These are phyloP conservation scores for Trichoderma sp. DNA, from an alignment of 2,329 filamentous ascomycete genomes.

Conservation along the genomic window DNA sequence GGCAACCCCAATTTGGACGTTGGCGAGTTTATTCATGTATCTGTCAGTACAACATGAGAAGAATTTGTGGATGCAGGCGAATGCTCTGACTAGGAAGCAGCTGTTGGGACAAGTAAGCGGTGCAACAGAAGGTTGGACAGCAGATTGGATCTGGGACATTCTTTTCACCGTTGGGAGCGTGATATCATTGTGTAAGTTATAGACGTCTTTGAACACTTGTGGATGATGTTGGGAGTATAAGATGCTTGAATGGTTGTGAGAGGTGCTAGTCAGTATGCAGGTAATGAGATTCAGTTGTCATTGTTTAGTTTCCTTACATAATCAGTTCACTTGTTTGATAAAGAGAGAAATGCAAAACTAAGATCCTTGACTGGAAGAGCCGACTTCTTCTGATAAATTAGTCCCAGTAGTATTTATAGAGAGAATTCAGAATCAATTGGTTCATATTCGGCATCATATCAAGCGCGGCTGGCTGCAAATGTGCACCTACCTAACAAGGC, in stretches of 20 bases:
- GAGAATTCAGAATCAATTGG: not conserved
- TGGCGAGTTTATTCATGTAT: constrained; percentile 24
- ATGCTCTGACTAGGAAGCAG: constrained; percentile 34
- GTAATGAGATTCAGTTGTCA: not conserved
- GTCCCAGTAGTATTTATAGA: not conserved
- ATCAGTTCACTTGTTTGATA: not conserved
- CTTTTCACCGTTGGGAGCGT: not conserved
- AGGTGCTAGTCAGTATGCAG: not conserved
- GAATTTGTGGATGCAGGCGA: constrained; percentile 35
- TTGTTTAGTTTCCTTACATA: not conserved
- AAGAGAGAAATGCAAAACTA: not conserved
- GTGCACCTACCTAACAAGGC: not conserved
- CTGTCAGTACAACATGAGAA: constrained; percentile 26
- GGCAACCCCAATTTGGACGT: constrained; percentile 19
- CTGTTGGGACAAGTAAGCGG: constrained; percentile 27
- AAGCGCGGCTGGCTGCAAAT: not conserved
- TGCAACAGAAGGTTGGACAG: not conserved
- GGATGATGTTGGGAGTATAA: not conserved
- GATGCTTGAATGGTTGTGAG: not conserved
- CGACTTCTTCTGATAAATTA: not conserved
- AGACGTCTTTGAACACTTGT: not conserved
- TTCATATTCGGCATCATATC: not conserved
- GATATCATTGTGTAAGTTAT: not conserved
- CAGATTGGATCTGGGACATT: not conserved
- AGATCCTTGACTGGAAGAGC: not conserved